A percentile compares a stretch with the other conserved stretches of the same genome.
Conservation (phyloP, 2,329 filamentous ascomycete genomes). For the Nemania sp. region DNA sequence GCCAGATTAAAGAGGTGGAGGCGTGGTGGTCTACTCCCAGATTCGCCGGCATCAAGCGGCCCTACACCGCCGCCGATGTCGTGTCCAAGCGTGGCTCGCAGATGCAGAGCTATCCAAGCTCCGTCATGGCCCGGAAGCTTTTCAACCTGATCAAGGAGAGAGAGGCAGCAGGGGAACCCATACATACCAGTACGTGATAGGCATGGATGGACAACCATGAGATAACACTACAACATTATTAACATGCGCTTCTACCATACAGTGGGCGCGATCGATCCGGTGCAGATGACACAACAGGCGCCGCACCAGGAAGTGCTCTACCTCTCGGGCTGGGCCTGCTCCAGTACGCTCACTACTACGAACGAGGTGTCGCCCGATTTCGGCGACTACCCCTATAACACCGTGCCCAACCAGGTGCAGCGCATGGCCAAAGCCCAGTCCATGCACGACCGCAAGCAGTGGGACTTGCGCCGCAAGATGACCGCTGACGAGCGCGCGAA, state of each 20-base stretch:
- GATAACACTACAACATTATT: neutral
- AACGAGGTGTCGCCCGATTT: slow-evolving; percentile 98
- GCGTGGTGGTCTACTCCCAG: slow-evolving; percentile 88
- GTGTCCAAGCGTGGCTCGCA: slow-evolving; percentile 91
- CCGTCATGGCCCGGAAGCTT: slow-evolving; percentile 90
- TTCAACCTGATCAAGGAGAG: slow-evolving; percentile 86
- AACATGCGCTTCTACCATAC: neutral
- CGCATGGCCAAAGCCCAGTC: slow-evolving; percentile 94
- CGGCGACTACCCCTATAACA: slow-evolving; percentile 98
- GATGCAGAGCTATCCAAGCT: slow-evolving; percentile 87
- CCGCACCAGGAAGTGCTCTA: slow-evolving; percentile 95
- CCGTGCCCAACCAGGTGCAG: slow-evolving; percentile 97
- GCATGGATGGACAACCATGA: neutral
- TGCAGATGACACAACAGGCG: slow-evolving; percentile 99
- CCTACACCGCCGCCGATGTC: slow-evolving; percentile 87
- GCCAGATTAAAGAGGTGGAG: slow-evolving; percentile 82
- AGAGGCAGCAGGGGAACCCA: slow-evolving; percentile 76
- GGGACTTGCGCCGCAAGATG: slow-evolving; percentile 81
- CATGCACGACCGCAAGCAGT: slow-evolving; percentile 95
- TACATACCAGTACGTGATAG: slow-evolving; percentile 77
- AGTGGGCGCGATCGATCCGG: slow-evolving; percentile 98
- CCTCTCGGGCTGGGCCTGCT: slow-evolving; percentile 96
- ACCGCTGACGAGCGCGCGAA: slow-evolving; percentile 70
- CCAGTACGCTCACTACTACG: slow-evolving; percentile 85
- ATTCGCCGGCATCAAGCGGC: slow-evolving; percentile 86